phyloP scores from a whole-genome alignment of 2,329 filamentous ascomycete species.

The Zymoseptoria brevis region DNA sequence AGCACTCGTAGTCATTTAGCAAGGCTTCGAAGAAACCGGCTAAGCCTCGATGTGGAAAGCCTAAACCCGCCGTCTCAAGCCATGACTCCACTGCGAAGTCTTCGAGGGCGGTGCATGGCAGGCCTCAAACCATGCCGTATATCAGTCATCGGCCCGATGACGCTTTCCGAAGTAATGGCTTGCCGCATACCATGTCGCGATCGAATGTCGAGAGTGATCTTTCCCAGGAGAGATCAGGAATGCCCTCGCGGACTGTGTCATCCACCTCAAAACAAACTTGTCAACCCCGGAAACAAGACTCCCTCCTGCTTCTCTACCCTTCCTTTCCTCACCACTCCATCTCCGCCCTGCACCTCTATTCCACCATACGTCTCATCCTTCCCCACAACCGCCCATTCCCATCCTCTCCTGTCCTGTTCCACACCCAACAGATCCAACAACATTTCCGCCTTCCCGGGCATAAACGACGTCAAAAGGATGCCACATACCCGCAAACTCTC shows the following conservation, averaged over 20 bases:
- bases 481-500: conserved; percentile 72
- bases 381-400: conserved; percentile 54
- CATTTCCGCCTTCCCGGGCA: conserved; percentile 66
- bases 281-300: conserved; percentile 45
- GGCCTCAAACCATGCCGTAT: too few relatives aligned
- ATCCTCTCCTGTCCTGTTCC: conserved; percentile 49
- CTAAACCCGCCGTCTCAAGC: too few relatives aligned
- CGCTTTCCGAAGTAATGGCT: too few relatives aligned
- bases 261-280: conserved; percentile 18
- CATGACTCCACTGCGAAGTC: too few relatives aligned
- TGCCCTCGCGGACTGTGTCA: background rate
- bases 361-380: conserved; percentile 64
- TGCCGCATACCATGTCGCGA: too few relatives aligned
- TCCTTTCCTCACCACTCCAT: background rate
- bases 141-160: too few relatives aligned
- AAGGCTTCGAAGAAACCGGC: too few relatives aligned
- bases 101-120: too few relatives aligned
- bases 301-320: conserved; percentile 18
- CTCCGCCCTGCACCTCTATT: background rate
- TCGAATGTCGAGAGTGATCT: too few relatives aligned
- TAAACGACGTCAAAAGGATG: conserved; percentile 84
- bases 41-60: too few relatives aligned
- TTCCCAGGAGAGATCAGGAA: too few relatives aligned
- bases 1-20: too few relatives aligned
- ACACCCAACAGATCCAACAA: conserved; percentile 77